Base-by-base conservation (phyloP, 1,284 basidiomycete genomes). In the Boletus nobilissimus region DNA sequence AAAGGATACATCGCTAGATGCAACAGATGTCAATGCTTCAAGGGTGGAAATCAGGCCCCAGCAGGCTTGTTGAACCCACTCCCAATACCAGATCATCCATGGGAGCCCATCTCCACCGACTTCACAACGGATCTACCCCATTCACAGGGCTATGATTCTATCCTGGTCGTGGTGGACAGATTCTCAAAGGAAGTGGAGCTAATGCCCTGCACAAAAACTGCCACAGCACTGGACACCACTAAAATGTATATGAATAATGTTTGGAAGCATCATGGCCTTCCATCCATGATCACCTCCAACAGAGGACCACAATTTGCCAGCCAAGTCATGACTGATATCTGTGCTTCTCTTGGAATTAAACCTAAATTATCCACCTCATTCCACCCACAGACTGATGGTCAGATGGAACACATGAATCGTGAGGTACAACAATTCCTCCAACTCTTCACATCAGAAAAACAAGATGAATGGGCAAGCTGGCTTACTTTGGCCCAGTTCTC, bases 271-370 rank as follows among this genome's bases (percentile, higher is more conserved):
- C 60, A 34, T 7, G 34, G 19, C 7, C 60, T 34, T 24, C n/a
- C 34, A 2, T 22, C 32, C 16, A 6, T 34, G 3, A 36, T 62
- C 10, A 16, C 36, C 9, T 34, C 34, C 1, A 18, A 34, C 34
- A 19, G 34, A 62, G n/a, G 34, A 10, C 54, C n/a, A 18, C 54
- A 57, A 11, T 57, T 57, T 18, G 54, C 54, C 19, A 57, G 11
- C 13, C 3, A 3, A 16, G 54, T 57, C 3, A 57, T 57, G 54
- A n/a, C 13, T 2, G n/a, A 57, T 11, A 32, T 57, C 3, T n/a
- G n/a, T 18, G 2, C 10, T 0, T 32, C 26, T n/a, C n/a, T 57
- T 2, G 2, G 29, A 3, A 57, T 57, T n/a, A 32, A 11, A 2
- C 10, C 54, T 16, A 57, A 57, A 57, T 10, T 57, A 11, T n/a